Conservation (phyloP, 2,329 filamentous ascomycete species). For the Claviceps spartinae region DNA sequence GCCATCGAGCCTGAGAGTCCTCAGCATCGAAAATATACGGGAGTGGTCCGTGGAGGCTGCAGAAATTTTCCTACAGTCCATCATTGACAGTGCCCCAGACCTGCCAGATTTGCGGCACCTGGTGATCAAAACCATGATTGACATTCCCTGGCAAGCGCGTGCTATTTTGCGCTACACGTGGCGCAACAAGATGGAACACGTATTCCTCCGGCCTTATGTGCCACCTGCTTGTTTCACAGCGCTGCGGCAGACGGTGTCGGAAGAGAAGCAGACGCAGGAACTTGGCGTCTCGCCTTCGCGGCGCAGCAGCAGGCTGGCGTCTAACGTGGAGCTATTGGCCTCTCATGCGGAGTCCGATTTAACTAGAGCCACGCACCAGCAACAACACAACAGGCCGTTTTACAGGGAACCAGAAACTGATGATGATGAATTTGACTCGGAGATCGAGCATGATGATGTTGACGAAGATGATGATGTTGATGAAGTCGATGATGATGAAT, state of each 20-base stretch:
- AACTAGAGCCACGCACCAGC: conserved; percentile 7
- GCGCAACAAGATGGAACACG: conserved; percentile 53
- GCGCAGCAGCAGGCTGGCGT: conserved; percentile 24
- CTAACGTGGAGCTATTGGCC: conserved; percentile 14
- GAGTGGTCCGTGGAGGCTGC: conserved; percentile 59
- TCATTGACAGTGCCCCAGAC: conserved; percentile 55
- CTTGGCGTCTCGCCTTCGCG: conserved; percentile 17
- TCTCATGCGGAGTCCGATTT: conserved; percentile 7
- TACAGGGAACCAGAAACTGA: conserved; percentile 35
- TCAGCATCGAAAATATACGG: conserved; percentile 66
- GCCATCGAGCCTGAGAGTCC: conserved; percentile 55
- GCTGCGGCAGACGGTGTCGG: conserved; percentile 9
- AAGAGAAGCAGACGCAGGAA: conserved; percentile 9
- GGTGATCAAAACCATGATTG: conserved; percentile 62
- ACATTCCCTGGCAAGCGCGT: conserved; percentile 69
- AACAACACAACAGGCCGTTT: conserved; percentile 13
- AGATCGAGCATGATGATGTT: conserved; percentile 7
- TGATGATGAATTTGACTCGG: conserved; percentile 25
- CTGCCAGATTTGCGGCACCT: conserved; percentile 57
- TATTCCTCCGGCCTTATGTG: conserved; percentile 43
- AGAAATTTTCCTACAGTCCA: conserved; percentile 63
- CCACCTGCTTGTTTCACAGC: conserved; percentile 23
- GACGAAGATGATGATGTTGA: neutral
- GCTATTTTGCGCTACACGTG: conserved; percentile 68
- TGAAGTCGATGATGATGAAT: neutral